A percentile compares a stretch with the other conserved stretches of the same genome.
Conservation (phyloP, 2,329 filamentous ascomycete species). For the Parascedosporium putredinis region DNA sequence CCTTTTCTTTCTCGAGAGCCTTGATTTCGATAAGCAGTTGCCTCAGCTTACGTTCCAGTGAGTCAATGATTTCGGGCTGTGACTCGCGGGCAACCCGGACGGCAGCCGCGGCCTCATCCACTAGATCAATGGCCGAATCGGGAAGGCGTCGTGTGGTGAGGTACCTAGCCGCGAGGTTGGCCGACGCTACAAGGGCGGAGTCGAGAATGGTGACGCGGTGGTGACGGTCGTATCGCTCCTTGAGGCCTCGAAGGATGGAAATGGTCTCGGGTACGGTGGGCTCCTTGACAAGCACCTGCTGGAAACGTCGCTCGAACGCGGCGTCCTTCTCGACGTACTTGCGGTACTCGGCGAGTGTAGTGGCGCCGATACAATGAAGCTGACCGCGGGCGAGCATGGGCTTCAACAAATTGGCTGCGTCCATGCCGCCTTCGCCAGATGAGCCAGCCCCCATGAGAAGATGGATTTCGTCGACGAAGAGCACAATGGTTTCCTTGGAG, state of each 20-base stretch:
- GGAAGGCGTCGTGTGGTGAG: constrained; percentile 83
- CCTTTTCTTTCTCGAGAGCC: constrained; percentile 84
- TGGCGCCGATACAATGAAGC: constrained; percentile 95
- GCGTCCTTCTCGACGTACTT: constrained; percentile 99
- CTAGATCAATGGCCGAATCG: constrained; percentile 91
- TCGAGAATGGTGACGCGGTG: constrained; percentile 96
- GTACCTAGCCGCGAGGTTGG: constrained; percentile 87
- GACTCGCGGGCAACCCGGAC: constrained; percentile 93
- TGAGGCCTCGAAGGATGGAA: constrained; percentile 94
- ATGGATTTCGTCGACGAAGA: constrained; percentile 98
- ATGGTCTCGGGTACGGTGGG: constrained; percentile 81
- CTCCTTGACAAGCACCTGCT: constrained; percentile 95
- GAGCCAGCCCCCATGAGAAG: constrained; percentile 94
- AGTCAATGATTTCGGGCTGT: constrained; percentile 91
- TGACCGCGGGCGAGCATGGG: constrained; percentile 96
- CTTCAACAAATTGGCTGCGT: constrained; percentile 93
- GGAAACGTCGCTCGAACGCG: constrained; percentile 96
- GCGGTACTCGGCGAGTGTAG: constrained; percentile 87
- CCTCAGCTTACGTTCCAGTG: constrained; percentile 76
- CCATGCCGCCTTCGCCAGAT: constrained; percentile 95
- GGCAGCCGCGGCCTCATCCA: constrained; percentile 94
- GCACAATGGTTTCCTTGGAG: constrained; percentile 90
- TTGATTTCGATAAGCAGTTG: constrained; percentile 98
- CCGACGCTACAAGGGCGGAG: constrained; percentile 80
- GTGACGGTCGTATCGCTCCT: constrained; percentile 96